Base-by-base conservation (phyloP, 306 rosid species). In the Mimosa bimucronata region DNA sequence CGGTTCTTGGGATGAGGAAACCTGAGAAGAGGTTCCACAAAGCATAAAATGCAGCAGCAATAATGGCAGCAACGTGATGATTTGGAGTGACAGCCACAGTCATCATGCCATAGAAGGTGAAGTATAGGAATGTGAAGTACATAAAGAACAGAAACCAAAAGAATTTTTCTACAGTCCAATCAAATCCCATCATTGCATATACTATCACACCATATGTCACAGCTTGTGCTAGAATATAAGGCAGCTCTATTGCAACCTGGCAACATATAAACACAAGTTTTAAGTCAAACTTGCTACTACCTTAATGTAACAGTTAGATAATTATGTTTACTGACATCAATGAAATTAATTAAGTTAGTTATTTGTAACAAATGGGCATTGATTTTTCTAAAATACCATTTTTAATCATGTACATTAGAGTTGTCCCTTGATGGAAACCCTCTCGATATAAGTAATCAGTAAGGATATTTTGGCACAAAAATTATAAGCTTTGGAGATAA, bases 41-140 rank as follows among this genome's bases (percentile, higher is more conserved):
- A 26, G 69, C 88, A 55, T 85, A 90, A 50, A 92, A 92, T 21
- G 88, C 81, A 50, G 88, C 15, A 10, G 96, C 86, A 45, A 84
- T 74, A 64, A 89, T 80, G 5, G 89, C 44, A 85, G 90, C 94
- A 53, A 93, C 77, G 62, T 89, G 94, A 52, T 81, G 74, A 74
- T 88, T 93, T 29, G 92, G 97, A 21, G 97, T 88, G 53, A 87
- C 76, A 8, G 90, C 94, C 84, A 93, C 91, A 53, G 88, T 19
- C 94, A 88, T 87, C 97, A 91, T 91, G 75, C 97, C 97, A 72
- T 87, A 91, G 13, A 84, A 88, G 72, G 97, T 92, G 88, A 76
- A 89, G 82, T 88, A 88, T 3, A 87, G 52, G 46, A 92, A 75
- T 14, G 96, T 85, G 87, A 89, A 89, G 87, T 67, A 88, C 86